Evolutionary conservation across 1,284 basidiomycete species (phyloP).

Genomic region (Kwoniella shivajii): DNA sequence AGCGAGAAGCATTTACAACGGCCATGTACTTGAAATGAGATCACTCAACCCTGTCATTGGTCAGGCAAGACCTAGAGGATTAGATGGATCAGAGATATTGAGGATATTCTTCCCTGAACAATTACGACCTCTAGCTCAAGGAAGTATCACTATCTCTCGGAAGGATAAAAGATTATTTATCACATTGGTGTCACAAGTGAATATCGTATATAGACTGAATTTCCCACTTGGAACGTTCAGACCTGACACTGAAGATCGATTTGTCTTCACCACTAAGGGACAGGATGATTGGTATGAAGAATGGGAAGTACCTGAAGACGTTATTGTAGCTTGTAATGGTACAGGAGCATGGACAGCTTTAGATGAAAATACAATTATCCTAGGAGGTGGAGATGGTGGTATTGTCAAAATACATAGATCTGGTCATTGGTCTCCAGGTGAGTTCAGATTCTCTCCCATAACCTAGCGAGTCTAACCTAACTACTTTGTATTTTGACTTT

Average conservation of each 20-base stretch:
- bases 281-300: constrained; percentile 49
- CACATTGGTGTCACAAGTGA: constrained; percentile 66
- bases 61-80: constrained; percentile 40
- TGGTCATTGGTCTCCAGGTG: constrained; percentile 30
- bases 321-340: constrained; percentile 29
- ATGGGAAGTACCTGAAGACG: constrained; percentile 39
- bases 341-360: constrained; percentile 65
- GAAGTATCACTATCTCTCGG: constrained; percentile 60
- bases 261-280: constrained; percentile 31
- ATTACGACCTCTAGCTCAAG: constrained; percentile 60
- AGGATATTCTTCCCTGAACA: constrained; percentile 75
- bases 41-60: constrained; percentile 60
- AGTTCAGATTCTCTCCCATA: constrained; percentile 6
- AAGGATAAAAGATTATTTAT: constrained; percentile 68
- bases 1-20: constrained; percentile 72
- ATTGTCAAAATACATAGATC: constrained; percentile 66
- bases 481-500: neutral
- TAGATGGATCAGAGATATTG: constrained; percentile 59
- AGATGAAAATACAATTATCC: constrained; percentile 67
- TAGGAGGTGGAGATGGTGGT: constrained; percentile 69
- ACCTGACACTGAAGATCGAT: constrained; percentile 26
- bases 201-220: constrained; percentile 74
- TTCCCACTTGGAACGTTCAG: constrained; percentile 57
- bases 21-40: constrained; percentile 72
- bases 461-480: neutral